Conservation (phyloP, 805 yeast genomes). For the Candida ovalis region DNA sequence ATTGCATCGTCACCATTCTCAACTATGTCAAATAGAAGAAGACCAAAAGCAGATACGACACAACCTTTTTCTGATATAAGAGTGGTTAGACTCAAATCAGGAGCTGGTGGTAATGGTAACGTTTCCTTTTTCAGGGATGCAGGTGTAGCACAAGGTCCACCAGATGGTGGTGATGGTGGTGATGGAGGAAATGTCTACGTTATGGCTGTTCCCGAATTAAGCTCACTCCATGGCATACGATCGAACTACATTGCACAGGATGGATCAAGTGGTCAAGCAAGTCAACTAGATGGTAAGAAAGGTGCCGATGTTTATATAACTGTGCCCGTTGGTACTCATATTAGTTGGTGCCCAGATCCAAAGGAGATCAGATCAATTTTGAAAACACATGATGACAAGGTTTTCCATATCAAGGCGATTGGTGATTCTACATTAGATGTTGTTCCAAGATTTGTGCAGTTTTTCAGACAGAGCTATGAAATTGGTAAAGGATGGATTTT, state of each 20-base stretch:
- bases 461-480: conserved; percentile 55
- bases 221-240: conserved; percentile 66
- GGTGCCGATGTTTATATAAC: conserved; percentile 78
- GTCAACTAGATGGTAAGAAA: conserved; percentile 80
- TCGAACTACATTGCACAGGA: conserved; percentile 66
- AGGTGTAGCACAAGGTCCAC: conserved; percentile 83
- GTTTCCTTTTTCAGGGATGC: conserved; percentile 87
- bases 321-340: conserved; percentile 89
- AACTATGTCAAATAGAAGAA: conserved; percentile 28
- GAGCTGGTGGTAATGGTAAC: conserved; percentile 86
- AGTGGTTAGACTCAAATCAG: conserved; percentile 64
- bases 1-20: conserved; percentile 39
- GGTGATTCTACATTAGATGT: conserved; percentile 16
- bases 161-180: conserved; percentile 99
- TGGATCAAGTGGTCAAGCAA: conserved; percentile 69
- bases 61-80: conserved; percentile 60
- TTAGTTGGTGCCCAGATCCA: conserved; percentile 84
- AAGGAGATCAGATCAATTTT: conserved; percentile 31
- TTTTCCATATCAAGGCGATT: conserved; percentile 27
- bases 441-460: conserved; percentile 47
- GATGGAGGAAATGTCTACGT: conserved; percentile 84
- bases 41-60: conserved; percentile 41
- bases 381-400: conserved; percentile 16
- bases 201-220: conserved; percentile 69
- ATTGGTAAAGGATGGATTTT: conserved; percentile 90